Evolutionary conservation across 2,329 filamentous ascomycete species (phyloP).

Genomic region (Colletotrichum somersetense): DNA sequence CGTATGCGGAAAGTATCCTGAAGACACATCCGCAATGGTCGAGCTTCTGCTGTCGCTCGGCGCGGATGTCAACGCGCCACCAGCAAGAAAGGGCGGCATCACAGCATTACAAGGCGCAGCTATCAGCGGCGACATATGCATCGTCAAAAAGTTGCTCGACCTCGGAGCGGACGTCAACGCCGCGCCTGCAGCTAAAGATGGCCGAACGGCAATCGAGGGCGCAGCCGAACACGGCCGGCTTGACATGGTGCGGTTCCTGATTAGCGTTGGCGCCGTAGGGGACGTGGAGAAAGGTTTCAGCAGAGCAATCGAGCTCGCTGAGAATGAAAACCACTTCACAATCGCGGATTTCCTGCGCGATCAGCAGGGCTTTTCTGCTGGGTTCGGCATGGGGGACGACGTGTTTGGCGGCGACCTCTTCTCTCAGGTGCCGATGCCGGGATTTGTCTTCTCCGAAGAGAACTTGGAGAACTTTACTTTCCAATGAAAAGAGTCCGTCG

Average conservation of each 20-base stretch:
- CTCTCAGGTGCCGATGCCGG: not conserved
- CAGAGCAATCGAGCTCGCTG: not conserved
- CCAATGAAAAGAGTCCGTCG: too few species aligned
- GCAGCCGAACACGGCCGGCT: slow-evolving; percentile 11
- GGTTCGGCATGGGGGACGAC: not conserved
- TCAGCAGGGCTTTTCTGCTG: not conserved
- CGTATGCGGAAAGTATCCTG: rapidly evolving
- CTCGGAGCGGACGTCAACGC: slow-evolving; percentile 1
- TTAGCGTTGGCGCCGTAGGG: not conserved
- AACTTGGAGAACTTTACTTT: not conserved
- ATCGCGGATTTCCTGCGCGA: not conserved
- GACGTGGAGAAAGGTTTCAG: not conserved
- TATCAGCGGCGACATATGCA: too few species aligned
- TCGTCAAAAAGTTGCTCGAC: too few species aligned
- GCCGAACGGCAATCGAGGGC: slow-evolving; percentile 8
- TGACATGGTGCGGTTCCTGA: slow-evolving; percentile 1
- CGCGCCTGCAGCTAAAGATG: not conserved
- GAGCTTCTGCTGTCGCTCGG: not conserved
- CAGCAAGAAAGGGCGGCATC: not conserved
- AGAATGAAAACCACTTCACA: rapidly evolving
- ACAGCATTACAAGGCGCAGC: not conserved
- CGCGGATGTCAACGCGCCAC: not conserved
- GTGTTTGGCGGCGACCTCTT: too few species aligned
- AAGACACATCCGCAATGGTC: not conserved
- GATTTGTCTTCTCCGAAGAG: not conserved